phyloP scores from a whole-genome alignment of 2,329 filamentous ascomycete species.

The Macrophomina tecta region DNA sequence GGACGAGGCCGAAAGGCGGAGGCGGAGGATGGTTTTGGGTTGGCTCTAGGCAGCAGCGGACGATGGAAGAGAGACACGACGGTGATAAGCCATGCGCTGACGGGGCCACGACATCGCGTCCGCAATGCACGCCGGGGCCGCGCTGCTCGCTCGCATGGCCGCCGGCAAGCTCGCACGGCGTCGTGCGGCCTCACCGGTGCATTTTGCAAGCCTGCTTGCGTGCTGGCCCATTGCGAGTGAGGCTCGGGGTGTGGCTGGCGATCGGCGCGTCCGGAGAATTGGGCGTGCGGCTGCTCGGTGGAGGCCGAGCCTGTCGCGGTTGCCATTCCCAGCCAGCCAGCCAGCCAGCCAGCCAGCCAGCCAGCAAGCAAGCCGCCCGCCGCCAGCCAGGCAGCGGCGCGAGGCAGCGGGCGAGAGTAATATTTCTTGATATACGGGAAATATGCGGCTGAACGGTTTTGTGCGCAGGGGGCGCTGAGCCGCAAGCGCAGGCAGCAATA shows the following conservation, averaged over 20 bases:
- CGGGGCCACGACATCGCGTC: not conserved
- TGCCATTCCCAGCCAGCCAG: conserved; percentile 1
- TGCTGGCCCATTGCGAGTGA: not conserved
- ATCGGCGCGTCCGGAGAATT: not conserved
- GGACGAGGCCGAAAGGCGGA: not conserved
- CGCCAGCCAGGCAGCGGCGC: not conserved
- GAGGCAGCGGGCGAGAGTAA: not conserved
- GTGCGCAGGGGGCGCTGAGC: conserved; percentile 15
- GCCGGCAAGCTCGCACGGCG: not conserved
- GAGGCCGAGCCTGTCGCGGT: not conserved
- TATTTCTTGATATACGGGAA: not conserved
- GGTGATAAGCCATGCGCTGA: conserved; percentile 18
- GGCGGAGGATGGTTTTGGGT: conserved; percentile 8
- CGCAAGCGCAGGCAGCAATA: conserved; percentile 23
- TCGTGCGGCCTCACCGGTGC: not conserved
- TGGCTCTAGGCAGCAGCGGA: conserved; percentile 15
- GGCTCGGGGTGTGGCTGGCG: conserved; percentile 3
- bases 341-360: conserved; percentile 5
- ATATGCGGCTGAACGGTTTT: conserved; percentile 21
- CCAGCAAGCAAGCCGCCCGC: not conserved
- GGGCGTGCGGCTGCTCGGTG: not conserved
- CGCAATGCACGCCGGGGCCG: not conserved
- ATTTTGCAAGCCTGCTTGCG: not conserved
- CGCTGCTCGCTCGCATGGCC: not conserved
- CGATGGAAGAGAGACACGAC: not conserved